These are phyloP conservation scores for Trichoderma reesei DNA, from an alignment of 495 filamentous ascomycete species.

Conservation along the genomic window DNA sequence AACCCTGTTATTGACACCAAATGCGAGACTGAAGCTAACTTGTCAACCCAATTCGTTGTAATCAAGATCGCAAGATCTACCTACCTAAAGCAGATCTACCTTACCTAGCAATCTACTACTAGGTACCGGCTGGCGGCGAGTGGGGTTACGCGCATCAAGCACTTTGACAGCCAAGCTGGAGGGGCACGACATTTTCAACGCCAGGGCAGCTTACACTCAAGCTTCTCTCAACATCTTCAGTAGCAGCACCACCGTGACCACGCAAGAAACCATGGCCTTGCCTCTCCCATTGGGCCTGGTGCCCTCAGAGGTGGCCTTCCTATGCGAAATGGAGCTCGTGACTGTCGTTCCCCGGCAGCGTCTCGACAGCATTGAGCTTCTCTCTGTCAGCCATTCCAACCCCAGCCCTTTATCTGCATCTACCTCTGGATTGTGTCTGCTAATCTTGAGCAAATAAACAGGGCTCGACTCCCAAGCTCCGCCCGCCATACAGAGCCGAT, in stretches of 20 bases:
- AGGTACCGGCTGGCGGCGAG: background rate
- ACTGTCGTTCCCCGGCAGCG: slow-evolving; percentile 87
- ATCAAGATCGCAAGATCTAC: too few relatives aligned
- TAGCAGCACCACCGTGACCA: background rate
- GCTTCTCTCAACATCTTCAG: background rate
- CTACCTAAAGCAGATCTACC: too few relatives aligned
- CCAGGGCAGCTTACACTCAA: background rate
- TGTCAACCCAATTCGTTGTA: too few relatives aligned
- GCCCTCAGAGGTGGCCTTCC: slow-evolving; percentile 83
- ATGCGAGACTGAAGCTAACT: too few relatives aligned
- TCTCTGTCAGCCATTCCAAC: slow-evolving; percentile 52
- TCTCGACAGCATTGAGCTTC: slow-evolving; percentile 72
- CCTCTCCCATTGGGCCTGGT: slow-evolving; percentile 74
- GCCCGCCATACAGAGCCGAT: slow-evolving; percentile 68
- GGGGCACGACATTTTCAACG: background rate
- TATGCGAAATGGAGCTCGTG: slow-evolving; percentile 94
- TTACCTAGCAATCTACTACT: too few relatives aligned
- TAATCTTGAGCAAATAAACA: slow-evolving; percentile 26
- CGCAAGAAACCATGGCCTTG: slow-evolving; percentile 55
- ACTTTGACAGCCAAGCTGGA: background rate
- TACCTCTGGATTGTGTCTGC: background rate
- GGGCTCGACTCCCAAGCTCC: slow-evolving; percentile 68
- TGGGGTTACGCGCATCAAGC: background rate
- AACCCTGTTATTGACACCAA: too few relatives aligned
- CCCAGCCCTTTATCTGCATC: slow-evolving; percentile 6